Evolutionary conservation across 352 stramenopile genomes (phyloP).

Genomic region (Phytophthora aleatoria): DNA sequence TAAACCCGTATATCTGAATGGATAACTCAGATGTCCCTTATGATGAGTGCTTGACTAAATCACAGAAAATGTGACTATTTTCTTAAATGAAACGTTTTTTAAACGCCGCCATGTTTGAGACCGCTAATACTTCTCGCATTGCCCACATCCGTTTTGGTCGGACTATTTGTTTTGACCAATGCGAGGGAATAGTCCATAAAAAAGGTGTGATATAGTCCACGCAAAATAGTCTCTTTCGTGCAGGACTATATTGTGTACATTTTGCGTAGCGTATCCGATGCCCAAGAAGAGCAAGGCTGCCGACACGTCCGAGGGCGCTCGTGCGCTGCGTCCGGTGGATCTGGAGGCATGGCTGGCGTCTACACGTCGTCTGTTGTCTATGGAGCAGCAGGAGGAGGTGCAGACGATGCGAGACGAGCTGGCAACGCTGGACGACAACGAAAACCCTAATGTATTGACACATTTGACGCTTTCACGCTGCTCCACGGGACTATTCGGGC

Average conservation of each 20-base stretch:
- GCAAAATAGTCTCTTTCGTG: no score
- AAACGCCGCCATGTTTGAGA: no score
- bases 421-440: slow-evolving; percentile 46
- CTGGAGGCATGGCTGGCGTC: slow-evolving; percentile 64
- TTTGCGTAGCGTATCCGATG: slow-evolving; percentile 17
- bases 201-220: no score
- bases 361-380: slow-evolving; percentile 50
- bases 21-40: no score
- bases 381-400: slow-evolving; percentile 76
- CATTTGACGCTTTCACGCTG: slow-evolving; percentile 45
- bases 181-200: no score
- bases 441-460: slow-evolving; percentile 76
- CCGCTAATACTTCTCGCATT: no score
- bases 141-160: no score
- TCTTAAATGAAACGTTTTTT: no score
- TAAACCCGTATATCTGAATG: no score
- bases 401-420: slow-evolving; percentile 57
- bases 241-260: background rate
- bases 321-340: slow-evolving; percentile 22
- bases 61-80: no score
- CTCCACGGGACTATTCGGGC: slow-evolving; percentile 74
- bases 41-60: no score
- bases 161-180: no score
- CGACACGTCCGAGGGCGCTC: background rate
- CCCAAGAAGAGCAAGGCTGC: slow-evolving; percentile 13